Conservation (phyloP, 1,139 yeast genomes). For the Kurtzmaniella quercitrusa region DNA sequence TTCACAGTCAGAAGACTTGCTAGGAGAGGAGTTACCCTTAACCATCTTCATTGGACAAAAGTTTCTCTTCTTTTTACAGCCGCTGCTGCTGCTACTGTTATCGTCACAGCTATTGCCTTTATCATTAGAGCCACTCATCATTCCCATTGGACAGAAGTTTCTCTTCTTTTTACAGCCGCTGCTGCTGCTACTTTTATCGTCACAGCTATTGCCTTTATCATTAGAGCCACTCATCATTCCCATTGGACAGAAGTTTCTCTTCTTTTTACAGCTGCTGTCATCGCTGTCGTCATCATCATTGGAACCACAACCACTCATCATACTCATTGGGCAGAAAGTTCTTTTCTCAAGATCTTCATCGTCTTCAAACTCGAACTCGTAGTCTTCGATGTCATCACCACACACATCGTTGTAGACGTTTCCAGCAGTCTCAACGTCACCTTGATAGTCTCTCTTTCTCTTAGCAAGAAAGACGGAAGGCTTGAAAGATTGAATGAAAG, state of each 20-base stretch:
- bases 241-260: slow-evolving; percentile 3
- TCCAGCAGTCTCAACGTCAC: slow-evolving; percentile 1
- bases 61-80: slow-evolving; percentile 3
- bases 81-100: neutral
- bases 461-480: neutral
- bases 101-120: neutral
- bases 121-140: neutral
- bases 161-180: slow-evolving; percentile 4
- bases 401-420: neutral
- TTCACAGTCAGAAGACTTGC: neutral
- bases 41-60: neutral
- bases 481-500: neutral
- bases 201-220: neutral
- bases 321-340: slow-evolving; percentile 2
- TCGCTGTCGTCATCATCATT: neutral
- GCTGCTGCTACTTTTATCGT: neutral
- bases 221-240: neutral
- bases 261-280: slow-evolving; percentile 1
- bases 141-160: neutral
- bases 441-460: neutral
- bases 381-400: no score
- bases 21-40: neutral
- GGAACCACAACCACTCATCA: slow-evolving; percentile 1
- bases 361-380: no score
- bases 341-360: neutral